phyloP scores from a whole-genome alignment of 169 alveolate genomes.

The Neospora caninum region DNA sequence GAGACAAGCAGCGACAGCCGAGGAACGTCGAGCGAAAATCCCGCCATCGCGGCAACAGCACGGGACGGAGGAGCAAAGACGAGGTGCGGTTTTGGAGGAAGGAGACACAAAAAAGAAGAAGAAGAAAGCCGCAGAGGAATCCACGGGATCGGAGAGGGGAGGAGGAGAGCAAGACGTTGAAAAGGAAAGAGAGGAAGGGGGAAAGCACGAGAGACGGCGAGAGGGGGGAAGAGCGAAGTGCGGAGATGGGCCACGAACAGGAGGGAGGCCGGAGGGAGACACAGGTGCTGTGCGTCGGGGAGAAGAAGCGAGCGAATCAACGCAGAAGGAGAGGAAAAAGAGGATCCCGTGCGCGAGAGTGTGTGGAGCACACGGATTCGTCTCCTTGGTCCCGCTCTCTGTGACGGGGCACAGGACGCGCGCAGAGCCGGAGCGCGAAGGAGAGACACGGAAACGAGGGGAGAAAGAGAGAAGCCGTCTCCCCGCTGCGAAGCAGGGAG shows the following conservation, averaged over 20 bases:
- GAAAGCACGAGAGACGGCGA: neutral
- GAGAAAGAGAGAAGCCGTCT: neutral
- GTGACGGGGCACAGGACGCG: no score
- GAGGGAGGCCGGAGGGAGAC: neutral
- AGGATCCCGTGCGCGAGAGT: neutral
- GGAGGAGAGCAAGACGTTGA: neutral
- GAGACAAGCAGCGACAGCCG: constrained; percentile 17
- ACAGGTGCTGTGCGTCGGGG: neutral
- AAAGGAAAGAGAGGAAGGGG: neutral
- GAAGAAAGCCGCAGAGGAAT: neutral
- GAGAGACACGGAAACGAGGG: neutral
- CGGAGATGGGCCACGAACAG: no score
- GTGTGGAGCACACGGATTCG: no score
- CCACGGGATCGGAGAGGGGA: neutral
- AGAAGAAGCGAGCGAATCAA: neutral
- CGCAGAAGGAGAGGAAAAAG: no score
- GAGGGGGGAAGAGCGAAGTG: neutral
- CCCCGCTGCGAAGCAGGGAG: neutral
- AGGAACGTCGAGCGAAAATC: neutral
- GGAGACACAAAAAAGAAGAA: neutral
- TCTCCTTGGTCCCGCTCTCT: no score
- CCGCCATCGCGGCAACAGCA: neutral
- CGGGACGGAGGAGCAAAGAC: neutral
- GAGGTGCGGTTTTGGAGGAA: neutral
- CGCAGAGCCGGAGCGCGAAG: neutral